Evolutionary conservation across 208 protist species (phyloP).

Genomic region (Crithidia brevicula): DNA sequence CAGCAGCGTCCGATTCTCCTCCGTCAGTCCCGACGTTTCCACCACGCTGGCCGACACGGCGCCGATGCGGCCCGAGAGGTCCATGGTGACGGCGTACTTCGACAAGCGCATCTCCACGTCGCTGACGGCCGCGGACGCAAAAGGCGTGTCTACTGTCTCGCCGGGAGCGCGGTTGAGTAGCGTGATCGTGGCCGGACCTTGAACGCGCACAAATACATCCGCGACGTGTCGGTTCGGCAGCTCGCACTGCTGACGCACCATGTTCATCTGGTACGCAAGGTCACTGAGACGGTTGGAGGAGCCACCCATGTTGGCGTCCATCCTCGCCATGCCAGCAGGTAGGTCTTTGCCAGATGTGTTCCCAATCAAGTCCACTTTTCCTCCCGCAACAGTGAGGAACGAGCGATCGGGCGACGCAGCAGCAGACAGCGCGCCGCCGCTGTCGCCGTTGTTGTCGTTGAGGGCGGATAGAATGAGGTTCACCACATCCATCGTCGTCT

Average conservation of each 20-base stretch:
- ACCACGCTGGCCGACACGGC: conserved; percentile 44
- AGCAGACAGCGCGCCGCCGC: background rate
- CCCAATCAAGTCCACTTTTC: conserved; percentile 4
- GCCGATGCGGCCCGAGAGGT: conserved; percentile 56
- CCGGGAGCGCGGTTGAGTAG: conserved; percentile 58
- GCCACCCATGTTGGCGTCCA: background rate
- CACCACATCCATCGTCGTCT: conserved; percentile 79
- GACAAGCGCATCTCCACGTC: conserved; percentile 62
- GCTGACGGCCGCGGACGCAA: conserved; percentile 50
- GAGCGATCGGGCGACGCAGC: background rate
- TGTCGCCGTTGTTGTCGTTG: conserved; percentile 18
- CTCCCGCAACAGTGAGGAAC: background rate
- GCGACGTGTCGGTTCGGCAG: conserved; percentile 51
- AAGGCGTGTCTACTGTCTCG: conserved; percentile 48
- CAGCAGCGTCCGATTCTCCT: conserved; percentile 51
- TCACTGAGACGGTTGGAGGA: conserved; percentile 10
- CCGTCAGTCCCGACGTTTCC: conserved; percentile 46
- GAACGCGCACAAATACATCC: conserved; percentile 68
- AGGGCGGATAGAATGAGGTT: conserved; percentile 61
- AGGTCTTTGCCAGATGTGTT: conserved; percentile 8
- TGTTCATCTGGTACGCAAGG: conserved; percentile 34
- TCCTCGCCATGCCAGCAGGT: conserved; percentile 6
- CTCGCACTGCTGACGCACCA: conserved; percentile 37
- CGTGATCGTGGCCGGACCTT: conserved; percentile 54
- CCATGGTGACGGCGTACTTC: conserved; percentile 74